phyloP scores from a whole-genome alignment of 2,329 filamentous ascomycete genomes.

The Epichloe sp. region DNA sequence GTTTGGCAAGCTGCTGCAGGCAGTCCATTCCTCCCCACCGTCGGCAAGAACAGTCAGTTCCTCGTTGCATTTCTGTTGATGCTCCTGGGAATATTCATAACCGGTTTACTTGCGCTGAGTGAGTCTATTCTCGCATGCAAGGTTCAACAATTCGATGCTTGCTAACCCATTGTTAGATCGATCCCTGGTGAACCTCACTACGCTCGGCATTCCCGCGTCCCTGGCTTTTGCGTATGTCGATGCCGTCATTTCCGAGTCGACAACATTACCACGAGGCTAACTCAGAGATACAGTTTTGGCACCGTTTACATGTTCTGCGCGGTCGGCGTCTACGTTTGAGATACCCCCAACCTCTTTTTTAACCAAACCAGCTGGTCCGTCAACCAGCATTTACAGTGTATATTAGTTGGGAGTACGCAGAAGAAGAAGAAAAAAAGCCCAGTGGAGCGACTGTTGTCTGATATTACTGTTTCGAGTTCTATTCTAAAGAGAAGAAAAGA shows the following conservation, averaged over 20 bases:
- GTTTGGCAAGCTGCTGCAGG: slow-evolving; percentile 87
- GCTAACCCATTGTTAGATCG: slow-evolving; percentile 46
- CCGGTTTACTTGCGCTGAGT: slow-evolving; percentile 80
- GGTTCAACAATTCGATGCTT: background rate
- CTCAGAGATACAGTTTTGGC: slow-evolving; percentile 53
- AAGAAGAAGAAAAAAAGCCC: slow-evolving; percentile 14
- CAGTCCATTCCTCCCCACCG: slow-evolving; percentile 67
- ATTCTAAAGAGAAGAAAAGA: background rate
- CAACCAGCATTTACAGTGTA: slow-evolving; percentile 19
- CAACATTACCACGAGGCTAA: slow-evolving; percentile 9
- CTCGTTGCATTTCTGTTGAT: slow-evolving; percentile 65
- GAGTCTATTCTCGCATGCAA: slow-evolving; percentile 42
- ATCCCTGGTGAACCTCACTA: slow-evolving; percentile 60
- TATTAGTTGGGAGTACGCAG: slow-evolving; percentile 21
- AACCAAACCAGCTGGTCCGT: background rate
- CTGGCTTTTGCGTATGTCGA: slow-evolving; percentile 71
- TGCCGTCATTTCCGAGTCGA: background rate
- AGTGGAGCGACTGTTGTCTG: slow-evolving; percentile 15
- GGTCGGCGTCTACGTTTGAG: slow-evolving; percentile 92
- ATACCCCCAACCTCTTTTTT: slow-evolving; percentile 26
- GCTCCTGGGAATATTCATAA: slow-evolving; percentile 56
- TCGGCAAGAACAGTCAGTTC: slow-evolving; percentile 79
- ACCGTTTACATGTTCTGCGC: slow-evolving; percentile 98
- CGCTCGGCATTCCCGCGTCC: slow-evolving; percentile 77
- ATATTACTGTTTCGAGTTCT: slow-evolving; percentile 9